Base-by-base conservation (phyloP, 768 basidiomycete genomes). In the Auriculariales sp. region DNA sequence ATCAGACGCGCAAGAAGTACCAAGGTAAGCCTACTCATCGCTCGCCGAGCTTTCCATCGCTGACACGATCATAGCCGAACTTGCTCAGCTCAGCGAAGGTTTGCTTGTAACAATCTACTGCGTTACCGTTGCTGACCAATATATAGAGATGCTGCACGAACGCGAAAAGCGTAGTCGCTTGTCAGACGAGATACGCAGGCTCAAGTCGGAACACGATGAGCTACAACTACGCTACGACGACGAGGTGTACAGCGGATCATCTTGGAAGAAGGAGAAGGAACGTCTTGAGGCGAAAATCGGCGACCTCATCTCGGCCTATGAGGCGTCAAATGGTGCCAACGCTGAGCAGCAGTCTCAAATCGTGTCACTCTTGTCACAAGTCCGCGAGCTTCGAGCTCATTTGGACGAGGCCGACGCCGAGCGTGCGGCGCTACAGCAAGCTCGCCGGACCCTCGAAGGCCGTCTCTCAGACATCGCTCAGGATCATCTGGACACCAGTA, bases 191-290 rank as follows among this genome's bases (percentile, higher is more conserved):
- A 85, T 81, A 58, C 75, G 84, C 52, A 85, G 83, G 59, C 69
- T 79, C 45, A 78, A 83, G 12, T 81, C 83, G 0, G 80, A 89
- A 52, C 77, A 79, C 47, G 84, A 87, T 50, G 77, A 83, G 31
- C 71, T 90, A 3, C 83, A 85, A 56, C 64, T 83, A 29, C 74
- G 77, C 32, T 80, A 78, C 55, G 83, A 88, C 52, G 82, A 86
- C 53, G 86, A 88, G 57, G 71, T 83, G 6, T 83, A 81, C 62
- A 82, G 75, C 50, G 80, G 82, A 44, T 74, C 79, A 12, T 77
- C 81, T 3, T 90, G 87, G 89, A 83, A 82, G 67, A 83, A 85
- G 59, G 88, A 92, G 67, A 87, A 80, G 62, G 87, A 90, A 52
- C 81, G 85, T 10, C 68, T 90, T 66, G 86, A 91, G 53, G 82